A percentile compares a stretch with the other conserved stretches of the same genome.
phyloP scores from a whole-genome alignment of 2,329 filamentous ascomycete species.

The Fusarium sp. region DNA sequence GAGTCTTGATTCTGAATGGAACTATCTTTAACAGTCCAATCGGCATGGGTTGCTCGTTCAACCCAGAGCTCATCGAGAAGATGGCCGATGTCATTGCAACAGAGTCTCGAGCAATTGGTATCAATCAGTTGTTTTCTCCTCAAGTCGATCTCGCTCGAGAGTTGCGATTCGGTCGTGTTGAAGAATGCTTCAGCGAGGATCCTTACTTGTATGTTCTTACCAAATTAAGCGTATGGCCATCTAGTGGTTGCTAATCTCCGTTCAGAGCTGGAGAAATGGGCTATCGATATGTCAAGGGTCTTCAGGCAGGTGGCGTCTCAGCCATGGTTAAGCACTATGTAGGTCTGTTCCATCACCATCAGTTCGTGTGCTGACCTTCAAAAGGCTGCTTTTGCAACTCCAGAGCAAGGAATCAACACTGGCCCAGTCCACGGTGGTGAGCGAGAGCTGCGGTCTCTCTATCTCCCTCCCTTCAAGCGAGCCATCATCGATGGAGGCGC shows the following conservation, averaged over 20 bases:
- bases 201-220: slow-evolving; percentile 59
- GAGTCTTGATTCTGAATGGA: slow-evolving; percentile 75
- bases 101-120: slow-evolving; percentile 72
- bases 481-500: slow-evolving; percentile 76
- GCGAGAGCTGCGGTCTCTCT: slow-evolving; percentile 63
- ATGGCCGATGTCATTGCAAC: slow-evolving; percentile 73
- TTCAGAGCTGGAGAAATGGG: slow-evolving; percentile 69
- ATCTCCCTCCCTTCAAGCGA: slow-evolving; percentile 70
- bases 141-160: slow-evolving; percentile 77
- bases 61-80: slow-evolving; percentile 68
- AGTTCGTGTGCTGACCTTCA: background rate
- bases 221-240: no score
- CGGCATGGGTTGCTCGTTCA: slow-evolving; percentile 76
- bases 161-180: slow-evolving; percentile 75
- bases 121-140: slow-evolving; percentile 78
- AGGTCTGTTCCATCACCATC: slow-evolving; percentile 24
- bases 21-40: slow-evolving; percentile 85
- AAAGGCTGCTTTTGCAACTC: slow-evolving; percentile 68
- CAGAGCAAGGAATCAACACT: slow-evolving; percentile 78
- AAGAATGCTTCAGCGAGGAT: slow-evolving; percentile 79
- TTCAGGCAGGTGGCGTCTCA: slow-evolving; percentile 72
- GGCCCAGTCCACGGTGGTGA: slow-evolving; percentile 65
- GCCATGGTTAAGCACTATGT: slow-evolving; percentile 81
- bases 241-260: slow-evolving; percentile 9
- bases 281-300: slow-evolving; percentile 64